Evolutionary conservation across 2,329 filamentous ascomycete species (phyloP).

Genomic region (Hirsutella minnesotensis): DNA sequence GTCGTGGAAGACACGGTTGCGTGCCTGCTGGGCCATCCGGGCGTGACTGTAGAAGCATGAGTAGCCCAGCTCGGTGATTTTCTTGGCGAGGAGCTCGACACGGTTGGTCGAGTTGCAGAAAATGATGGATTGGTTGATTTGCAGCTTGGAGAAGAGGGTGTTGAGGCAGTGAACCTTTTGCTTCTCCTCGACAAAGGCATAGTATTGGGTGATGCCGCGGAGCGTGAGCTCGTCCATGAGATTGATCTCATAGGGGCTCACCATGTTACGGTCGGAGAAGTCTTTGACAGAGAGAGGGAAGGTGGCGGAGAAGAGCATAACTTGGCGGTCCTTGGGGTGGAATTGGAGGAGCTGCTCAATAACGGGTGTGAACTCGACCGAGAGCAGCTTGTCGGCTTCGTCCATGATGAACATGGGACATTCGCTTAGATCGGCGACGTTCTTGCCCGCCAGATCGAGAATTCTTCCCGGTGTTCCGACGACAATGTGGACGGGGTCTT

Average conservation of each 20-base stretch:
- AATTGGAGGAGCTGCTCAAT: constrained; percentile 93
- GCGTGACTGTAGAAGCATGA: constrained; percentile 99
- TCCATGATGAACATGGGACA: constrained; percentile 99
- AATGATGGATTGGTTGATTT: constrained; percentile 99
- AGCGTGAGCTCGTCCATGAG: constrained; percentile 98
- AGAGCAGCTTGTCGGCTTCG: constrained; percentile 95
- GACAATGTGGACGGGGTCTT: constrained; percentile 92
- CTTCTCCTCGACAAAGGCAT: constrained; percentile 98
- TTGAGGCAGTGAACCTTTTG: constrained; percentile 98
- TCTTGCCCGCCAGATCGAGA: constrained; percentile 90
- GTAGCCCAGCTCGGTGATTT: constrained; percentile 97
- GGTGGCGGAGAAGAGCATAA: constrained; percentile 98
- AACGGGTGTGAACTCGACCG: constrained; percentile 90
- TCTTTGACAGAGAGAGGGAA: constrained; percentile 95
- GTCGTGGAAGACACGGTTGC: constrained; percentile 98
- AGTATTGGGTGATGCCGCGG: constrained; percentile 97
- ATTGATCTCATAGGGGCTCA: constrained; percentile 93
- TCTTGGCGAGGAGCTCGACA: constrained; percentile 94
- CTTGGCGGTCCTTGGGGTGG: constrained; percentile 93
- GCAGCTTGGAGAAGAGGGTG: constrained; percentile 95
- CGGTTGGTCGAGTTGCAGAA: constrained; percentile 99
- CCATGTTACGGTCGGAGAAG: constrained; percentile 98
- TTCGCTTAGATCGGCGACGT: constrained; percentile 88
- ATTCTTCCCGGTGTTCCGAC: constrained; percentile 96
- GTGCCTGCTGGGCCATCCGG: constrained; percentile 91